phyloP scores from a whole-genome alignment of 805 yeast species.

The Starmera quercuum region DNA sequence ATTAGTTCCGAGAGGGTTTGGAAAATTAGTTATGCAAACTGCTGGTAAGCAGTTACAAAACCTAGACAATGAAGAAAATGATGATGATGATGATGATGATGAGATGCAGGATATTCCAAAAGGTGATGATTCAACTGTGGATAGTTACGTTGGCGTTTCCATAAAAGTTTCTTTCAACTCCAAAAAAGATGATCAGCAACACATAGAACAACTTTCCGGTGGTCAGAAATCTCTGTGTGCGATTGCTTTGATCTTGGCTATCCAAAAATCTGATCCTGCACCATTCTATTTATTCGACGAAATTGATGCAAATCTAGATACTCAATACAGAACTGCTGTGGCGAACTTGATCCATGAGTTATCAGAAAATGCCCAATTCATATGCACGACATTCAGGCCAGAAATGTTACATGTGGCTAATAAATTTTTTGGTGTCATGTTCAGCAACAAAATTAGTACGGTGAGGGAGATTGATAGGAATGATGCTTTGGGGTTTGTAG shows the following conservation, averaged over 20 bases:
- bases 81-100: constrained; percentile 14
- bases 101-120: constrained; percentile 9
- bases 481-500: constrained; percentile 79
- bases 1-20: constrained; percentile 79
- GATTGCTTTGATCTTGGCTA: constrained; percentile 84
- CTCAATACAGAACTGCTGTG: constrained; percentile 84
- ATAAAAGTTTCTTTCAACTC: constrained; percentile 88
- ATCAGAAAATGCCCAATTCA: constrained; percentile 74
- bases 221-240: constrained; percentile 98
- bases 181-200: constrained; percentile 73
- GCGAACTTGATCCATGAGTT: constrained; percentile 65
- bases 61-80: constrained; percentile 11
- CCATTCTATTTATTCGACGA: constrained; percentile 96
- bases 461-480: constrained; percentile 62
- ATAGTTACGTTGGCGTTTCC: constrained; percentile 71
- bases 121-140: constrained; percentile 25
- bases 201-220: constrained; percentile 88
- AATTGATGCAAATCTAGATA: constrained; percentile 91
- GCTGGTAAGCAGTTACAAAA: constrained; percentile 5
- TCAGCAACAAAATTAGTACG: constrained; percentile 71
- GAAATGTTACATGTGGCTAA: constrained; percentile 87
- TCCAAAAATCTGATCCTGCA: constrained; percentile 93
- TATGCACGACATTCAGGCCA: constrained; percentile 92
- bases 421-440: constrained; percentile 82
- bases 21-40: constrained; percentile 55